Evolutionary conservation across 495 filamentous ascomycete species (phyloP).

Genomic region (Podospora sp.): DNA sequence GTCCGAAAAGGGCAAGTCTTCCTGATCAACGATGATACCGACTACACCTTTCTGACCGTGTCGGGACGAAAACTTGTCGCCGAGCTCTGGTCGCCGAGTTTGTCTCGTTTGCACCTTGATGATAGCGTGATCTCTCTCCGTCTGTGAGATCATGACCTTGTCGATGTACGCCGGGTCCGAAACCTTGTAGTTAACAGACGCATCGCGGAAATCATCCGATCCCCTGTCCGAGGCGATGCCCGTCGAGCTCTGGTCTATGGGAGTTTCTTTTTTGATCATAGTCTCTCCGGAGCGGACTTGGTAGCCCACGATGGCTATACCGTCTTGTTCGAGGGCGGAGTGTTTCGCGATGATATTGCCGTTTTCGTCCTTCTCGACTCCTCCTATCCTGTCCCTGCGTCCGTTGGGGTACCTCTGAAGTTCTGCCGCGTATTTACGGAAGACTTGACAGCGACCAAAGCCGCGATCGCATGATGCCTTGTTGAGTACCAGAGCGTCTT

Average conservation of each 20-base stretch:
- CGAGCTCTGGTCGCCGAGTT: constrained; percentile 89
- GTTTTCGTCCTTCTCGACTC: constrained; percentile 57
- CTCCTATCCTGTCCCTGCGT: constrained; percentile 71
- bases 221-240: constrained; percentile 66
- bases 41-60: constrained; percentile 99
- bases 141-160: constrained; percentile 87
- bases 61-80: constrained; percentile 97
- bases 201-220: constrained; percentile 63
- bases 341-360: constrained; percentile 67
- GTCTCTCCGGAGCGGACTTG: constrained; percentile 72
- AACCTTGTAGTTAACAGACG: constrained; percentile 78
- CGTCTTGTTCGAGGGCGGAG: constrained; percentile 72
- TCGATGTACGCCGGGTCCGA: constrained; percentile 86
- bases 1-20: constrained; percentile 96
- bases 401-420: constrained; percentile 82
- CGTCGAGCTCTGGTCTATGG: constrained; percentile 67
- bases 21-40: constrained; percentile 91
- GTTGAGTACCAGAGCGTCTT: constrained; percentile 96
- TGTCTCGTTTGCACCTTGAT: constrained; percentile 93
- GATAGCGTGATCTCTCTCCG: constrained; percentile 76
- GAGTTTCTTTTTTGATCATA: constrained; percentile 84
- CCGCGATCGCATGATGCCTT: constrained; percentile 92
- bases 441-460: constrained; percentile 95
- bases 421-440: constrained; percentile 79
- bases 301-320: constrained; percentile 80